Conservation (phyloP, 805 yeast species). For the Yarrowia hollandica region DNA sequence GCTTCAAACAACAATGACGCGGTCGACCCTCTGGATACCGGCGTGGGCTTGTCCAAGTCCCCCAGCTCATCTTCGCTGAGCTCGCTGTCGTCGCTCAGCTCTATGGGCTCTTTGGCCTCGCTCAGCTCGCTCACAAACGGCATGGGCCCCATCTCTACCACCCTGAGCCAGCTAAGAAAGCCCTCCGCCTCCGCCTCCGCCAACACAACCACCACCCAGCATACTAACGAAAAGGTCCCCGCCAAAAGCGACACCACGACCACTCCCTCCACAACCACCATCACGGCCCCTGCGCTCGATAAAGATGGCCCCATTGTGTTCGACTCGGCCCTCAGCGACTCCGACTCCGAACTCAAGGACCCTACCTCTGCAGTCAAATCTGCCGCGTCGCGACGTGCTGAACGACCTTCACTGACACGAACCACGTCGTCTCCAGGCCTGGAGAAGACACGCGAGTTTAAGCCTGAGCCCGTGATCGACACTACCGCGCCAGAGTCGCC, state of each 20-base stretch:
- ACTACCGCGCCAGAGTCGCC: background rate
- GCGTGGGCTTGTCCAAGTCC: slow-evolving; percentile 1
- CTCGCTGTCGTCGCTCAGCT: background rate
- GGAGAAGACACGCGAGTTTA: slow-evolving; percentile 13
- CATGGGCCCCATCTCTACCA: background rate
- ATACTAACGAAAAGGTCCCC: slow-evolving; percentile 27
- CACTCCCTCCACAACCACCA: background rate
- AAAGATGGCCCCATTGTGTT: slow-evolving; percentile 1
- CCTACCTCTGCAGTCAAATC: background rate
- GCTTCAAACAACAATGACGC: background rate
- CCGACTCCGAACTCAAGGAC: background rate
- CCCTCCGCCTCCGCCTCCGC: background rate
- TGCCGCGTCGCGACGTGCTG: slow-evolving; percentile 18
- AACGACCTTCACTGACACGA: slow-evolving; percentile 26
- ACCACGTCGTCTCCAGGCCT: slow-evolving; percentile 18
- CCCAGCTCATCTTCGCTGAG: background rate
- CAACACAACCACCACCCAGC: slow-evolving; percentile 16
- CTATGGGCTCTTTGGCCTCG: slow-evolving; percentile 2
- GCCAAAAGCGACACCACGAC: background rate
- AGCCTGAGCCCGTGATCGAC: background rate
- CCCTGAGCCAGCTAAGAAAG: slow-evolving; percentile 14
- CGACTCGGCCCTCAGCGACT: slow-evolving; percentile 20
- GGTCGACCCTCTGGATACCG: slow-evolving; percentile 9
- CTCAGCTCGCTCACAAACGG: slow-evolving; percentile 12
- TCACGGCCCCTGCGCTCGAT: background rate